These are phyloP conservation scores for Suillus lakei DNA, from an alignment of 768 basidiomycete species.

Conservation along the genomic window DNA sequence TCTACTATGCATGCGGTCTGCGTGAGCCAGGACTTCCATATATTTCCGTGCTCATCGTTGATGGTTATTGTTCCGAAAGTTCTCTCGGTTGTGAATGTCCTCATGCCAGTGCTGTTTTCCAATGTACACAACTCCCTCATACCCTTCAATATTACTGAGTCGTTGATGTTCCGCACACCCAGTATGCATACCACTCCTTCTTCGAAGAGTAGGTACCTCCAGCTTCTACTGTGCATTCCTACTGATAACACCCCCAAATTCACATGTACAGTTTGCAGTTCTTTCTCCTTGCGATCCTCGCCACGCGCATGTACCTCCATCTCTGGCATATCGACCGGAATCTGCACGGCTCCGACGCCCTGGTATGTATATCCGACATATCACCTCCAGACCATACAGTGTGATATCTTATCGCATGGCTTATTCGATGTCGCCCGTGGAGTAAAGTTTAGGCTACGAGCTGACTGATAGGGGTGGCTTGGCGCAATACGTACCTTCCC, in stretches of 20 bases:
- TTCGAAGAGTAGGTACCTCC: neutral
- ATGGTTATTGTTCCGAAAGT: neutral
- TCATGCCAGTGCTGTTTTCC: neutral
- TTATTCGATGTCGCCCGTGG: neutral
- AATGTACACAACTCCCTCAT: neutral
- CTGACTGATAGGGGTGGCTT: too few relatives aligned
- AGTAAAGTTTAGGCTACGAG: too few relatives aligned
- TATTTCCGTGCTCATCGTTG: neutral
- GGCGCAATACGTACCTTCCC: too few relatives aligned
- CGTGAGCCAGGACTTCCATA: neutral
- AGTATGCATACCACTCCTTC: neutral
- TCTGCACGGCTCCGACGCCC: neutral
- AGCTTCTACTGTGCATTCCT: neutral
- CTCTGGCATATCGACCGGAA: neutral
- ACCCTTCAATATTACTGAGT: neutral
- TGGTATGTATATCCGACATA: neutral
- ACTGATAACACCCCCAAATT: neutral
- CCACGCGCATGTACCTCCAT: neutral
- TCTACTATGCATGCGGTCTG: neutral
- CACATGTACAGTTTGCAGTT: neutral
- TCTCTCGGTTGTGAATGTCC: neutral
- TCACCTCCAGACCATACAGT: neutral
- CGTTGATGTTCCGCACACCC: neutral
- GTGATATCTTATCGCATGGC: neutral
- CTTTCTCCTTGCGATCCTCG: neutral